Conservation (phyloP, 495 filamentous ascomycete genomes). For the Aspergillus wentii region DNA sequence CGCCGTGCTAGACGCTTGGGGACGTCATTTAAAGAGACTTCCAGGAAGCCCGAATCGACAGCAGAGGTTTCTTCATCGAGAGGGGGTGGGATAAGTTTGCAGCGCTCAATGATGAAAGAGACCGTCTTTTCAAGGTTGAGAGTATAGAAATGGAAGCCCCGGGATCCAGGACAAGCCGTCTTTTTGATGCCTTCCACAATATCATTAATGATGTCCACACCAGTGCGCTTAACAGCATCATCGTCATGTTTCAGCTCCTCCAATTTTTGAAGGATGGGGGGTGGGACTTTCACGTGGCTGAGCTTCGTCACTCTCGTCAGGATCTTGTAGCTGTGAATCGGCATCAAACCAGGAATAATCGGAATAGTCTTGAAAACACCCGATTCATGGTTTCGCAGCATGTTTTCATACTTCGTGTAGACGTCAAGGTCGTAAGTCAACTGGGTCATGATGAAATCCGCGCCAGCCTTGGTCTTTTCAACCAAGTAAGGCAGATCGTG, state of each 20-base stretch:
- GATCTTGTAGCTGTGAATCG: constrained; percentile 95
- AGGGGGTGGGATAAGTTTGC: constrained; percentile 67
- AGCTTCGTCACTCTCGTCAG: constrained; percentile 93
- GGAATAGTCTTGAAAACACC: constrained; percentile 82
- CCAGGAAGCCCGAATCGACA: constrained; percentile 13
- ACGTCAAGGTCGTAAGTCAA: constrained; percentile 87
- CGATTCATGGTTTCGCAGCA: constrained; percentile 75
- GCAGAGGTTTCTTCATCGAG: constrained; percentile 34
- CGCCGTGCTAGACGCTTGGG: constrained; percentile 27
- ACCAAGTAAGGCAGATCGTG: constrained; percentile 86
- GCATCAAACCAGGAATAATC: constrained; percentile 95
- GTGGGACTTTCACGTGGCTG: constrained; percentile 78
- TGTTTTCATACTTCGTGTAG: constrained; percentile 72
- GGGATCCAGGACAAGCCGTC: constrained; percentile 50
- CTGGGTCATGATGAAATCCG: constrained; percentile 99
- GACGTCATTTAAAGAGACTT: constrained; percentile 33
- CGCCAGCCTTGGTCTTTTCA: constrained; percentile 86
- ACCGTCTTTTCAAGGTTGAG: constrained; percentile 96
- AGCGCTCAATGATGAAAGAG: constrained; percentile 83
- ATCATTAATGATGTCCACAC: constrained; percentile 46
- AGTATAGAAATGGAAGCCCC: constrained; percentile 96
- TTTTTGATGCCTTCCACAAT: constrained; percentile 55
- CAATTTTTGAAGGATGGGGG: constrained; percentile 60
- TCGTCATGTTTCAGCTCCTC: constrained; percentile 84
- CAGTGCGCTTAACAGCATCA: constrained; percentile 71